A percentile compares a stretch with the other conserved stretches of the same genome.
Evolutionary conservation across 2,329 filamentous ascomycete species (phyloP).

Genomic region (Amauroascus niger): DNA sequence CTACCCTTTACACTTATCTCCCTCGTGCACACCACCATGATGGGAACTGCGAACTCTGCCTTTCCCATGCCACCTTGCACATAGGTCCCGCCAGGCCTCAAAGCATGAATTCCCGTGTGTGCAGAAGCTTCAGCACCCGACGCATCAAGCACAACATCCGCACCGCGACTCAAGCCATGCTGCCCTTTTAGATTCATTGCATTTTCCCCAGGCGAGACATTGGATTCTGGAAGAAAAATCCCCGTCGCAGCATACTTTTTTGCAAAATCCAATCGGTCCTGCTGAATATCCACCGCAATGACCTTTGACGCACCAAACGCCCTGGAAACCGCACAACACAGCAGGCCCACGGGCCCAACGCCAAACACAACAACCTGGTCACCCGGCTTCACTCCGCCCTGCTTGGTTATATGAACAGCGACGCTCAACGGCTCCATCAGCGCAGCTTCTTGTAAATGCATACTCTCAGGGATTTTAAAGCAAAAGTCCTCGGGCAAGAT

Average conservation of each 20-base stretch:
- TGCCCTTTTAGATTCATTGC: constrained; percentile 57
- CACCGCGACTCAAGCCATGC: constrained; percentile 55
- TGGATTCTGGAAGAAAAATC: constrained; percentile 52
- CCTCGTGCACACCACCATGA: constrained; percentile 80
- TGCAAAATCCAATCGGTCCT: constrained; percentile 69
- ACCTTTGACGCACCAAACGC: constrained; percentile 78
- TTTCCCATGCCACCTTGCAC: constrained; percentile 89
- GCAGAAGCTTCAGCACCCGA: constrained; percentile 70
- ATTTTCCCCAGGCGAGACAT: constrained; percentile 59
- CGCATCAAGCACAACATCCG: constrained; percentile 71
- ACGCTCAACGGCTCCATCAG: constrained; percentile 82
- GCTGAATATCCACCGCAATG: constrained; percentile 80
- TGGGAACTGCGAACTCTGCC: constrained; percentile 78
- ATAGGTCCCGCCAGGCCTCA: constrained; percentile 63
- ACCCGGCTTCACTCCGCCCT: constrained; percentile 62
- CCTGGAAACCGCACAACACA: constrained; percentile 76
- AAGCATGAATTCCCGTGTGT: constrained; percentile 61
- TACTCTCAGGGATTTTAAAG: constrained; percentile 71
- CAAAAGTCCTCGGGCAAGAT: constrained; percentile 77
- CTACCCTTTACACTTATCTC: constrained; percentile 79
- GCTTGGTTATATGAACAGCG: constrained; percentile 72
- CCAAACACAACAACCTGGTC: constrained; percentile 76
- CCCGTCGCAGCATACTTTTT: constrained; percentile 50
- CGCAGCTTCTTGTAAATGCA: constrained; percentile 77
- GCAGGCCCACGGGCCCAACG: constrained; percentile 74